These are phyloP conservation scores for Pseudoscleropodium purum DNA, from an alignment of 225 moss, liverwort and hornwort species.

Conservation along the genomic window DNA sequence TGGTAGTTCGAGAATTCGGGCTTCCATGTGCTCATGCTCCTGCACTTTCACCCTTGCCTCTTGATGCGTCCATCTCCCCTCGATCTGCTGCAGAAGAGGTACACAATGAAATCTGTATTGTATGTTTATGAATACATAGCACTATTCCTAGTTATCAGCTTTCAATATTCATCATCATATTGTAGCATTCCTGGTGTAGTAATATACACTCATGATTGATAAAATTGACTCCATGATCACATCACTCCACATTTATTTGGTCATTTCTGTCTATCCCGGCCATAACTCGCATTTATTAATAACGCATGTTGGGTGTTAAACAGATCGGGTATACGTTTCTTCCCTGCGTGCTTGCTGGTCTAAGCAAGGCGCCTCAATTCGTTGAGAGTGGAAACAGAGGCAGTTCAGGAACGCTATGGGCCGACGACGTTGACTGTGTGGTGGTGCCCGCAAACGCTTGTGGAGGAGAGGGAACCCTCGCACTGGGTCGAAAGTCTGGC, in stretches of 20 bases:
- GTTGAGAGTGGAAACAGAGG: conserved; percentile 30
- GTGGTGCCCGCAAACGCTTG: conserved; percentile 84
- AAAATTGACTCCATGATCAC: neutral
- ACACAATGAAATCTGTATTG: neutral
- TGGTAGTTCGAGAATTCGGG: conserved; percentile 74
- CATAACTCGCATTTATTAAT: neutral
- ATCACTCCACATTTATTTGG: neutral
- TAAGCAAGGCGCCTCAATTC: conserved; percentile 88
- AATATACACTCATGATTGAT: neutral
- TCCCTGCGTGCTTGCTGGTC: conserved; percentile 76
- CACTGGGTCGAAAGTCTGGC: conserved; percentile 48
- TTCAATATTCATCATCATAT: neutral
- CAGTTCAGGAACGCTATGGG: conserved; percentile 52
- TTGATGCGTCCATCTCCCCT: conserved; percentile 78
- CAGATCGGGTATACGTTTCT: conserved; percentile 93
- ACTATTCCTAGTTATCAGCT: neutral
- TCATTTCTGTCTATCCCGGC: neutral
- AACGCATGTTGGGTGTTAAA: neutral
- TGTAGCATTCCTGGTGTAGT: neutral
- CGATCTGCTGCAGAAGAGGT: conserved; percentile 93
- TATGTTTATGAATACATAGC: neutral
- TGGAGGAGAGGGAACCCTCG: conserved; percentile 73
- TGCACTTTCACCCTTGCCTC: conserved; percentile 65
- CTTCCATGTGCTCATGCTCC: conserved; percentile 94
- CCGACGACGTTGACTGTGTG: conserved; percentile 78